Conservation (phyloP, 2,329 filamentous ascomycete genomes). For the Sporothrix dimorphospora region DNA sequence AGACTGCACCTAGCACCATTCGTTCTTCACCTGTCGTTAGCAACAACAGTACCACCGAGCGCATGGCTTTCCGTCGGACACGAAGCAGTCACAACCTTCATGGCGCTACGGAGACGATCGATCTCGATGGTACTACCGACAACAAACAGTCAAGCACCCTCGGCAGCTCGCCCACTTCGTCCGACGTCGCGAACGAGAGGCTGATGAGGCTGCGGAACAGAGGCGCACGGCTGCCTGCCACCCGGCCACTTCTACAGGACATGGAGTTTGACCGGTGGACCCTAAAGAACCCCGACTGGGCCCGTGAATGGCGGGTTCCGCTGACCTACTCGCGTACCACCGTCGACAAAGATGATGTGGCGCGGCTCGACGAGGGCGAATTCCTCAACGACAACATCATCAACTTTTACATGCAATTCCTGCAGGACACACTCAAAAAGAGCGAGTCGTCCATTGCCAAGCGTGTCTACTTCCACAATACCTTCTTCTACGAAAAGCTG, state of each 20-base stretch:
- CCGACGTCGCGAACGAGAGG: not conserved
- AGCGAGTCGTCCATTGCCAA: slow-evolving; percentile 59
- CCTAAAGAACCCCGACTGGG: slow-evolving; percentile 54
- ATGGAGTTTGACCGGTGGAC: slow-evolving; percentile 51
- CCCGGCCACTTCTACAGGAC: slow-evolving; percentile 24
- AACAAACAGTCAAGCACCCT: not conserved
- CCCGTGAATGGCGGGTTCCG: slow-evolving; percentile 57
- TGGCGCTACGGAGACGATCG: slow-evolving; percentile 8
- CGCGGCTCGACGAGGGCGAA: slow-evolving; percentile 77
- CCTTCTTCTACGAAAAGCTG: slow-evolving; percentile 84
- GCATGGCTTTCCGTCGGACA: not conserved
- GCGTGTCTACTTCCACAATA: slow-evolving; percentile 86
- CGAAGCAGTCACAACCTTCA: not conserved
- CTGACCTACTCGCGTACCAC: slow-evolving; percentile 68
- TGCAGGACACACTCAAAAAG: slow-evolving; percentile 64
- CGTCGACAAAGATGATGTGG: slow-evolving; percentile 73
- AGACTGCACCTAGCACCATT: not conserved
- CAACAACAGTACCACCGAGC: not conserved
- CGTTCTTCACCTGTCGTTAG: not conserved
- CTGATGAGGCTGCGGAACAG: slow-evolving; percentile 23
- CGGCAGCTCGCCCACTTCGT: not conserved
- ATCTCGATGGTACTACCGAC: slow-evolving; percentile 8
- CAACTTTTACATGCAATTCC: slow-evolving; percentile 79
- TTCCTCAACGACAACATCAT: slow-evolving; percentile 94
- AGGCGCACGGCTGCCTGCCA: not conserved